Evolutionary conservation across 306 rosid species (phyloP).

Genomic region (Neltuma alba): DNA sequence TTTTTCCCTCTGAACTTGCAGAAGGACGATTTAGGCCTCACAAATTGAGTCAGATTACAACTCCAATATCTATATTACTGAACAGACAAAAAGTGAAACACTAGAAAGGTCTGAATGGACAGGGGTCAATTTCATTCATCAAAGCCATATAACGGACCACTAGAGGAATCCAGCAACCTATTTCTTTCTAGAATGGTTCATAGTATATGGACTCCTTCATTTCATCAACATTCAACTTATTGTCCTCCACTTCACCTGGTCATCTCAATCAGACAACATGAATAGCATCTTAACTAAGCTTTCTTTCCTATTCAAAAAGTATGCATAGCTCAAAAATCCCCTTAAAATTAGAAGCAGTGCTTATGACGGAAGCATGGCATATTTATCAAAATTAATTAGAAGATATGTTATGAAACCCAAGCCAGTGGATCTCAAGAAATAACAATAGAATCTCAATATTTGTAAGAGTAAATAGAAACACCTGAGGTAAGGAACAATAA

Average conservation of each 20-base stretch:
- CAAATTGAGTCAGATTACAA: neutral
- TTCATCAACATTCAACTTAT: neutral
- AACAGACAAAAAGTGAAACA: constrained; percentile 33
- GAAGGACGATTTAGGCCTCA: neutral
- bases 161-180: neutral
- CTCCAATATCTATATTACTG: constrained; percentile 19
- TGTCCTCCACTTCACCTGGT: neutral
- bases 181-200: constrained; percentile 24
- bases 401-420: neutral
- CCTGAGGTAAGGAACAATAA: neutral
- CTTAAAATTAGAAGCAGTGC: neutral
- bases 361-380: neutral
- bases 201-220: constrained; percentile 17
- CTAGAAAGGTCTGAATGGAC: constrained; percentile 8
- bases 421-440: neutral
- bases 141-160: constrained; percentile 21
- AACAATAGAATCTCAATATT: neutral
- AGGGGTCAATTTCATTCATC: neutral
- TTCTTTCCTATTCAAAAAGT: neutral
- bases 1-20: neutral
- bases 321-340: neutral
- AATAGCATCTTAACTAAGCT: too few species aligned
- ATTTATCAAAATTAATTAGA: neutral
- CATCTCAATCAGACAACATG: constrained; percentile 18
- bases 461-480: neutral